A percentile compares a stretch with the other conserved stretches of the same genome.
These are phyloP conservation scores for Eucalyptus decipiens DNA, from an alignment of 345 rosid genomes.

Conservation along the genomic window DNA sequence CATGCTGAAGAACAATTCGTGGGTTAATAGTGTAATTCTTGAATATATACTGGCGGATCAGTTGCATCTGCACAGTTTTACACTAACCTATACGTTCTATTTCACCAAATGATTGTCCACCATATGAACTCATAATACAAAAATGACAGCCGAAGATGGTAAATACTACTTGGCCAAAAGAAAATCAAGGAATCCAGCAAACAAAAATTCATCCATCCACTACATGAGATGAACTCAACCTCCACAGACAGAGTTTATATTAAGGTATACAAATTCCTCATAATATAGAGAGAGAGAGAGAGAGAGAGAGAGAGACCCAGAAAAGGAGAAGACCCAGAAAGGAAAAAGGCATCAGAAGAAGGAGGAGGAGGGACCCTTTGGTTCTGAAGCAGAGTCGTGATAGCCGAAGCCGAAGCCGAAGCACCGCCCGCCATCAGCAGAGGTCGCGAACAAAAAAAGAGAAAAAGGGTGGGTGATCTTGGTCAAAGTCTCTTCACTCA, in stretches of 20 bases:
- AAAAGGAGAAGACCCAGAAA: conserved; percentile 31
- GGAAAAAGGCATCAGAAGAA: conserved; percentile 22
- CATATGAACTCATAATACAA: neutral
- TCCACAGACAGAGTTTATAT: neutral
- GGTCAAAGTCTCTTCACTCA: neutral
- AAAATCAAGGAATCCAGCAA: neutral
- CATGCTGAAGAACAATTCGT: neutral
- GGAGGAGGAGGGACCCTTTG: conserved; percentile 25
- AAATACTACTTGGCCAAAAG: neutral
- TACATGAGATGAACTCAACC: neutral
- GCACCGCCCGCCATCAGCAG: conserved; percentile 29
- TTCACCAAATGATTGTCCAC: neutral
- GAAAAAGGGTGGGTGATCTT: neutral
- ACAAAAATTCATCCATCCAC: neutral
- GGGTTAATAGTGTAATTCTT: neutral
- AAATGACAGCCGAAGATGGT: neutral
- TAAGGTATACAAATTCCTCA: neutral
- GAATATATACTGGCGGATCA: neutral
- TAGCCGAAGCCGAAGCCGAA: conserved; percentile 14
- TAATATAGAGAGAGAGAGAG: neutral
- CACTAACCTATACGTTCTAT: neutral
- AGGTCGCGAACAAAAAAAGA: neutral
- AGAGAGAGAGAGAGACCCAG: conserved; percentile 10
- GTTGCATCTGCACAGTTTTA: neutral
- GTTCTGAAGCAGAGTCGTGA: conserved; percentile 28